Base-by-base conservation (phyloP, 345 rosid species). In the Psidium friedrichsthalianum region DNA sequence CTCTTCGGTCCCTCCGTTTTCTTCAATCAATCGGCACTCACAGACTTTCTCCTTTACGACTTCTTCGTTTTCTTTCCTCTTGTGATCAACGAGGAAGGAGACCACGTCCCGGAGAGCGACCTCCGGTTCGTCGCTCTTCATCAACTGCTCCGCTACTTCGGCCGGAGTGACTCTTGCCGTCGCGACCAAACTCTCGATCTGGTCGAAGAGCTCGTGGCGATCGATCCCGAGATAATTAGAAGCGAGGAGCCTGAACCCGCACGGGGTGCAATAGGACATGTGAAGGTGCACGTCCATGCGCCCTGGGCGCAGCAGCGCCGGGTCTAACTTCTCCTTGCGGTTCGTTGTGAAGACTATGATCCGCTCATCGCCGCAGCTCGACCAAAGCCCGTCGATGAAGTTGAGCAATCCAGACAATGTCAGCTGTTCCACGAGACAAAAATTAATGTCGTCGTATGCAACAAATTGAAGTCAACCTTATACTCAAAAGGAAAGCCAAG, bases 261-360 rank as follows among this genome's bases (percentile, higher is more conserved):
- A 86, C 6, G 89, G 87, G 5, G 88, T 86, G 87, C 95, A 95
- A 51, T 93, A 93, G 61, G 95, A 94, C 95, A 94, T 93, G 91
- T 93, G 94, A 51, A 93, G 85, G 87, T 94, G 96, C 92, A 95
- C 93, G 87, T 97, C 99, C 93, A 95, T 94, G 47, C 98, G 93
- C 40, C 98, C 95, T 0, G 95, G 98, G 10, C 95, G 87, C 42
- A 94, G 88, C 84, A 97, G 51, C 25, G 95, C 95, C 52, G 94
- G 91, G 86, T 97, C 98, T 14, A 95, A 86, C 80, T 87, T 91
- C n/a, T 97, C 98, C 84, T 91, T 95, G 81, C 91, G 90, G 86
- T 94, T 95, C 47, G 94, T 95, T 0, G 98, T 96, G 89, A 95
- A 97, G 13, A 93, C 90, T 87, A 97, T 94, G 16, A 96, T 93